phyloP scores from a whole-genome alignment of 176 grass and related monocot species.

The Musa itinerans region DNA sequence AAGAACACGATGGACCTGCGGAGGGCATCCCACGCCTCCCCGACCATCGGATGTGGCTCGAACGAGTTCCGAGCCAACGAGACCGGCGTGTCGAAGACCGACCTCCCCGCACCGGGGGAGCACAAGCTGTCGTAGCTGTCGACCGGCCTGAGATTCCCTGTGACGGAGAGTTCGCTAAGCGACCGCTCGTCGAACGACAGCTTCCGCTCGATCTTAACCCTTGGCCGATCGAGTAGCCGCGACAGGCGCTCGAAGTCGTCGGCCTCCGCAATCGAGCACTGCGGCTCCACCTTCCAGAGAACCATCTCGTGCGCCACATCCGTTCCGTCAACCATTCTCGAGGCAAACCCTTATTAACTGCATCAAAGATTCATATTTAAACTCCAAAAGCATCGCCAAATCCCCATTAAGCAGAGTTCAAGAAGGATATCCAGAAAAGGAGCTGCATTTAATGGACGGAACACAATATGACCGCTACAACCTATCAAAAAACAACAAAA shows the following conservation, averaged over 20 bases:
- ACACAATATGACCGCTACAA: no score
- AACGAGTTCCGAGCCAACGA: constrained; percentile 30
- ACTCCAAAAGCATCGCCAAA: no score
- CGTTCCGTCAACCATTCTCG: constrained; percentile 3
- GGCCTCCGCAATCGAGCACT: constrained; percentile 48
- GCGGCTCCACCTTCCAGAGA: constrained; percentile 52
- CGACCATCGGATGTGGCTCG: constrained; percentile 60
- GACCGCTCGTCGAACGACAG: constrained; percentile 78
- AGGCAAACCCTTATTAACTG: constrained; percentile 3
- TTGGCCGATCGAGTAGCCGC: constrained; percentile 43
- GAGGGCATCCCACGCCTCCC: constrained; percentile 69
- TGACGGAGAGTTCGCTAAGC: constrained; percentile 45
- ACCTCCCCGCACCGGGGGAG: constrained; percentile 28
- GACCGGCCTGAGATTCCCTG: constrained; percentile 19
- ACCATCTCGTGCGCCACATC: not conserved
- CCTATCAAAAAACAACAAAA: no score
- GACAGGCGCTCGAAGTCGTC: constrained; percentile 65
- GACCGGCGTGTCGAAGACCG: constrained; percentile 41
- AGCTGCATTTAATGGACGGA: no score
- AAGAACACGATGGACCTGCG: constrained; percentile 66
- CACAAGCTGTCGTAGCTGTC: constrained; percentile 30
- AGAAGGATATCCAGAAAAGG: no score
- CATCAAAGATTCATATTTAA: not conserved
- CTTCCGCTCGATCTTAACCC: constrained; percentile 53
- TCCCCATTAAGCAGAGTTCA: no score